Conservation (phyloP, 257 asterid species). For the Ajuga chamaepitys region DNA sequence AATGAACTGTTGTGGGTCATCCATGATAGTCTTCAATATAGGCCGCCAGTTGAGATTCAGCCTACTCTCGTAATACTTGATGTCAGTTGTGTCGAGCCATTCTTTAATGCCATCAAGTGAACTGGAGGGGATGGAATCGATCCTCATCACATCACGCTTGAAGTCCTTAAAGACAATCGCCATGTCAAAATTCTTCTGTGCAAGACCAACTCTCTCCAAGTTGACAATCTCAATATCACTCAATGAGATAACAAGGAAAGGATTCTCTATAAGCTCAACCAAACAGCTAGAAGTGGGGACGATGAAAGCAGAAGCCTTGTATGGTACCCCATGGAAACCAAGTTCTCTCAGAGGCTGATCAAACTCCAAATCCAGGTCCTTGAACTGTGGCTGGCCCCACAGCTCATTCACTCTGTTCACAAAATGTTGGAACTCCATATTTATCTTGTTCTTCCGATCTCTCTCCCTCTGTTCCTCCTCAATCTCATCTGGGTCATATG, state of each 20-base stretch:
- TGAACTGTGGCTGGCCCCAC: slow-evolving; percentile 61
- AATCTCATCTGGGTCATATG: slow-evolving; percentile 76
- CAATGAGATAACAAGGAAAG: slow-evolving; percentile 54
- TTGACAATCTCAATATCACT: slow-evolving; percentile 70
- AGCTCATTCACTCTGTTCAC: slow-evolving; percentile 63
- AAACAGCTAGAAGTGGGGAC: slow-evolving; percentile 66
- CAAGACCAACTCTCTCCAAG: slow-evolving; percentile 79
- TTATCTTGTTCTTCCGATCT: slow-evolving; percentile 63
- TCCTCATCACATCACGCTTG: slow-evolving; percentile 55
- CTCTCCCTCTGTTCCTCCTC: slow-evolving; percentile 89
- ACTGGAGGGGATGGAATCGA: slow-evolving; percentile 64
- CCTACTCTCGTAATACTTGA: slow-evolving; percentile 79
- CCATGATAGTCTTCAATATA: slow-evolving; percentile 50
- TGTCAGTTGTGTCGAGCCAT: slow-evolving; percentile 71
- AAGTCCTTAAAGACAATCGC: slow-evolving; percentile 78
- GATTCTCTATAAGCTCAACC: slow-evolving; percentile 70
- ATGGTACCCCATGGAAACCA: slow-evolving; percentile 71
- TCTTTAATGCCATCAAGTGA: slow-evolving; percentile 68
- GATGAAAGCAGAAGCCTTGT: slow-evolving; percentile 57
- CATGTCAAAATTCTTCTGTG: slow-evolving; percentile 79
- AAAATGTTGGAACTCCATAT: slow-evolving; percentile 57
- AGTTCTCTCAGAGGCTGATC: slow-evolving; percentile 72
- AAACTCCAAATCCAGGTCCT: slow-evolving; percentile 53
- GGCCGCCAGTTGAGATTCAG: slow-evolving; percentile 74
- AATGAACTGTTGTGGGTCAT: slow-evolving; percentile 60